Evolutionary conservation across 208 protist genomes (phyloP).

Genomic region (Leishmania tarentolae): DNA sequence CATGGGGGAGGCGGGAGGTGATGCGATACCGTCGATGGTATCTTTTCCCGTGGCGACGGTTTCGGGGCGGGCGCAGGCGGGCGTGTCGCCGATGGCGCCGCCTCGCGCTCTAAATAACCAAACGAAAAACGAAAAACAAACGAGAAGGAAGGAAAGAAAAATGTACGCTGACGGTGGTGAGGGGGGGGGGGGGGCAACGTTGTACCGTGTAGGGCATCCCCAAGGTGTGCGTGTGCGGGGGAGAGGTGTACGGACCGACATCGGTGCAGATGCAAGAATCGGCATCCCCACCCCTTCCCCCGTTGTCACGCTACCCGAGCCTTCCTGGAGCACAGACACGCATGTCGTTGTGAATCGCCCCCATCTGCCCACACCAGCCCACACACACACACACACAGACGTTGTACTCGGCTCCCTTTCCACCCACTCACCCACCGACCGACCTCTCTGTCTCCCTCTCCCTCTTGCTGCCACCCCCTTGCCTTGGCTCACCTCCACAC

Average conservation of each 20-base stretch:
- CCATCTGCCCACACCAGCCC: too few relatives aligned
- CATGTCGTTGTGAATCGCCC: too few relatives aligned
- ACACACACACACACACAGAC: too few relatives aligned
- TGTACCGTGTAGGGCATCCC: background rate
- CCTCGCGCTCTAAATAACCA: background rate
- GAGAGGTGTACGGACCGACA: background rate
- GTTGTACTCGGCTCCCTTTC: too few relatives aligned
- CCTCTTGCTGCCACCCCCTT: background rate
- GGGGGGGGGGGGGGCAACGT: too few relatives aligned
- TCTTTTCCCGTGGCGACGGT: background rate
- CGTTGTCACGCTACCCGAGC: too few relatives aligned
- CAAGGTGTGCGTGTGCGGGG: too few relatives aligned
- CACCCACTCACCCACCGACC: too few relatives aligned
- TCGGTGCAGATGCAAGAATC: background rate
- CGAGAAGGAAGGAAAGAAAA: background rate
- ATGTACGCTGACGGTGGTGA: background rate
- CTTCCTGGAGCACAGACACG: too few relatives aligned
- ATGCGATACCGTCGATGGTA: background rate
- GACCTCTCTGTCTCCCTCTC: background rate
- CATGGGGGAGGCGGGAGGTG: background rate
- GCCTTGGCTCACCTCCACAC: background rate
- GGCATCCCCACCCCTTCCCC: background rate
- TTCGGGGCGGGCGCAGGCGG: background rate
- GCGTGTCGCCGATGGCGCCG: background rate
- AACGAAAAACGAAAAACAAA: background rate